Evolutionary conservation across 768 basidiomycete species (phyloP).

Genomic region (Lentinula raphanica): DNA sequence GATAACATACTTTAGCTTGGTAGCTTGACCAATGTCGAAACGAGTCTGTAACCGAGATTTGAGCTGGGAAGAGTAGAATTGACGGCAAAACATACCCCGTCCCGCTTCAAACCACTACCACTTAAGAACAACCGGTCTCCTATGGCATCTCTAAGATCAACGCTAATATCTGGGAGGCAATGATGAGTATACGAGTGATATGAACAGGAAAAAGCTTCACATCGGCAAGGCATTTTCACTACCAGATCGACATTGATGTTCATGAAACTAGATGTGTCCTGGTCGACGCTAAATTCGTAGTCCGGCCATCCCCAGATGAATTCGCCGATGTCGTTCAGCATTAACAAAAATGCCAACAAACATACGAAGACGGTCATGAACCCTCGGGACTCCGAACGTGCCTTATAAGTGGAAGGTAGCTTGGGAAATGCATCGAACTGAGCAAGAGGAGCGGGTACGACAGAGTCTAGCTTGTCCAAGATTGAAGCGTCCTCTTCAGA

Average conservation of each 20-base stretch:
- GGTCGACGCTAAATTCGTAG: conserved; percentile 84
- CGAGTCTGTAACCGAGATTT: conserved; percentile 55
- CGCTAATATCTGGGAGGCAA: conserved; percentile 61
- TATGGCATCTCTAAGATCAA: conserved; percentile 90
- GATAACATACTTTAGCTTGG: conserved; percentile 50
- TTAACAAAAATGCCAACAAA: conserved; percentile 62
- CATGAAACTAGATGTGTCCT: conserved; percentile 52
- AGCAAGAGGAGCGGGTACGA: conserved; percentile 59
- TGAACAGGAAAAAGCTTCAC: conserved; percentile 42
- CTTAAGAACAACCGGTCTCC: conserved; percentile 88
- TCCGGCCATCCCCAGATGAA: conserved; percentile 93
- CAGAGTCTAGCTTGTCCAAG: conserved; percentile 59
- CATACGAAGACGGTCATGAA: conserved; percentile 73
- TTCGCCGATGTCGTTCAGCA: conserved; percentile 86
- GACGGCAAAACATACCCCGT: conserved; percentile 55
- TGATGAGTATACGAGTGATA: background rate
- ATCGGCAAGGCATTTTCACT: conserved; percentile 89
- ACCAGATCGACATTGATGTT: conserved; percentile 89
- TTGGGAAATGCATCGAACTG: conserved; percentile 87
- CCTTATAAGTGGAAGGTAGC: conserved; percentile 74
- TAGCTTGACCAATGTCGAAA: conserved; percentile 82
- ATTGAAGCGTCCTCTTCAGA: conserved; percentile 31
- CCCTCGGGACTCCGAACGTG: conserved; percentile 74
- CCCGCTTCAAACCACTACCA: conserved; percentile 66
- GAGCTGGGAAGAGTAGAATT: background rate